Percentiles rank a stretch among this genome's conserved stretches.
Conservation (phyloP, 2,329 filamentous ascomycete genomes). For the Stemphylium lycopersici region DNA sequence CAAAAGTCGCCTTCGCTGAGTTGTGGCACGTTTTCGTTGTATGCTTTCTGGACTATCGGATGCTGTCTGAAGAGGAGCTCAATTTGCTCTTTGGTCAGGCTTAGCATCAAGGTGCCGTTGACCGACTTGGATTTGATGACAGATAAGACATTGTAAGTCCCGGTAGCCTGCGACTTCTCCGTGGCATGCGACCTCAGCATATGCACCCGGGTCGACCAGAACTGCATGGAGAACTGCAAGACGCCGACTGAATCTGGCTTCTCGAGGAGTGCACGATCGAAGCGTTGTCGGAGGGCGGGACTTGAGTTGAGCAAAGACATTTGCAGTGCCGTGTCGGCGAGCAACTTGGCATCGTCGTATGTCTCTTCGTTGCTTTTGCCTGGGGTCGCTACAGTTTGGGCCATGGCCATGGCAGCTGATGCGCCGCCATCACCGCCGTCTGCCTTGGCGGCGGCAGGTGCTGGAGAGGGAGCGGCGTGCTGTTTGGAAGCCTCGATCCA, state of each 20-base stretch:
- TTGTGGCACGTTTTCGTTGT: conserved; percentile 85
- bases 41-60: conserved; percentile 85
- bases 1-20: conserved; percentile 83
- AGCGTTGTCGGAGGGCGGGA: conserved; percentile 76
- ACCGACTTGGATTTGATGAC: conserved; percentile 82
- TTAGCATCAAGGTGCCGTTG: conserved; percentile 72
- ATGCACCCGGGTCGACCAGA: conserved; percentile 90
- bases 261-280: conserved; percentile 80
- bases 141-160: conserved; percentile 91
- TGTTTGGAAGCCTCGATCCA: conserved; percentile 75
- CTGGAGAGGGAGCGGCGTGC: conserved; percentile 43
- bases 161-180: conserved; percentile 82
- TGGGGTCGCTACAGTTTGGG: conserved; percentile 63
- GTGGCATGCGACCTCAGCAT: conserved; percentile 89
- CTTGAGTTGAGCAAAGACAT: conserved; percentile 87
- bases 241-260: conserved; percentile 85
- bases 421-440: conserved; percentile 30
- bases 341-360: conserved; percentile 82
- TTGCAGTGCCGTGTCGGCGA: conserved; percentile 80
- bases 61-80: conserved; percentile 93
- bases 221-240: conserved; percentile 84
- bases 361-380: conserved; percentile 63
- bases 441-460: conserved; percentile 34
- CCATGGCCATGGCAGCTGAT: conserved; percentile 78
- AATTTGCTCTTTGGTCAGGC: conserved; percentile 89